These are phyloP conservation scores for grape (Vitis vinifera) DNA, from an alignment of 164 flowering plant species.

Conservation along the genomic window ASM3070453v1 NC_081808.1:21783001-21783500, in stretches of 20 bases:
- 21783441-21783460: conserved; percentile 88
- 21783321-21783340: conserved; percentile 60
- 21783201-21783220: conserved; percentile 94
- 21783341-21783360: conserved; percentile 65
- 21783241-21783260: conserved; percentile 99
- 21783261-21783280: conserved; percentile 94
- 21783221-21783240: conserved; percentile 98
- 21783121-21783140: conserved; percentile 93
- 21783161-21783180: conserved; percentile 93
- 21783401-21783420: too few species aligned
- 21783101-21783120: conserved; percentile 88
- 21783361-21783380: conserved; percentile 34
- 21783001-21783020: conserved; percentile 92
- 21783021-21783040: conserved; percentile 97
- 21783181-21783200: conserved; percentile 99
- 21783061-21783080: conserved; percentile 97
- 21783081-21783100: conserved; percentile 68
- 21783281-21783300: conserved; percentile 89
- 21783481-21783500: conserved; percentile 74
- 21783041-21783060: conserved; percentile 87
- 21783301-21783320: conserved; percentile 80
- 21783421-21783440: conserved; percentile 31
- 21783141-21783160: conserved; percentile 91
- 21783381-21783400: conserved; percentile 11
- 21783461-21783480: conserved; percentile 93